These are phyloP conservation scores for Orychophragmus violaceus DNA, from an alignment of 345 rosid species.

Conservation along the genomic window DNA sequence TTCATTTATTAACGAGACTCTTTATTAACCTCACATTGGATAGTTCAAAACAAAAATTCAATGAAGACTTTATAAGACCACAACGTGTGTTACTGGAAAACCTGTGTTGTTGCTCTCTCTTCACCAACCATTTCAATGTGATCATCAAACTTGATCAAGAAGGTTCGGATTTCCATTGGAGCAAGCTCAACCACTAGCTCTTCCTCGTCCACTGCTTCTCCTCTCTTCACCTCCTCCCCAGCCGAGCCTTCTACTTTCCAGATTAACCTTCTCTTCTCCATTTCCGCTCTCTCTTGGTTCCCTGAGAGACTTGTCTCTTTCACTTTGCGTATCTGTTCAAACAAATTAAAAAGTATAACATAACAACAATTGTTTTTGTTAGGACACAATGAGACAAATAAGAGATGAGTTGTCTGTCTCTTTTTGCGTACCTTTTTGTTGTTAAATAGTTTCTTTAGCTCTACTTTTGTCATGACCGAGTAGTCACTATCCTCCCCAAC, in stretches of 20 bases:
- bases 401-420: neutral
- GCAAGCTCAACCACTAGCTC: slow-evolving; percentile 71
- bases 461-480: slow-evolving; percentile 70
- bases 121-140: slow-evolving; percentile 16
- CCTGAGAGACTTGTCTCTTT: slow-evolving; percentile 74
- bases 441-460: slow-evolving; percentile 61
- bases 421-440: slow-evolving; percentile 51
- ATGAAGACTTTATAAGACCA: neutral
- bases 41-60: neutral
- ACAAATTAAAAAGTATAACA: neutral
- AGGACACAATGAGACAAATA: neutral
- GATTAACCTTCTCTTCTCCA: slow-evolving; percentile 72
- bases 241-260: slow-evolving; percentile 61
- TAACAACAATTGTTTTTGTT: neutral
- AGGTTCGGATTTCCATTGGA: slow-evolving; percentile 94
- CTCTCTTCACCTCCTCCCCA: slow-evolving; percentile 40
- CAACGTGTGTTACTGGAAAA: neutral
- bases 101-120: slow-evolving; percentile 1
- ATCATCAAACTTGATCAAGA: slow-evolving; percentile 33
- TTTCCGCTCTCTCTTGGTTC: slow-evolving; percentile 67
- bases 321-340: slow-evolving; percentile 50
- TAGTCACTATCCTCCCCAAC: slow-evolving; percentile 75
- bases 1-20: no score
- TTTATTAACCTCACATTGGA: neutral
- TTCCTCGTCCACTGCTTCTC: slow-evolving; percentile 49